These are phyloP conservation scores for Pythium phragmiticola DNA, from an alignment of 352 stramenopile genomes.

Conservation along the genomic window DNA sequence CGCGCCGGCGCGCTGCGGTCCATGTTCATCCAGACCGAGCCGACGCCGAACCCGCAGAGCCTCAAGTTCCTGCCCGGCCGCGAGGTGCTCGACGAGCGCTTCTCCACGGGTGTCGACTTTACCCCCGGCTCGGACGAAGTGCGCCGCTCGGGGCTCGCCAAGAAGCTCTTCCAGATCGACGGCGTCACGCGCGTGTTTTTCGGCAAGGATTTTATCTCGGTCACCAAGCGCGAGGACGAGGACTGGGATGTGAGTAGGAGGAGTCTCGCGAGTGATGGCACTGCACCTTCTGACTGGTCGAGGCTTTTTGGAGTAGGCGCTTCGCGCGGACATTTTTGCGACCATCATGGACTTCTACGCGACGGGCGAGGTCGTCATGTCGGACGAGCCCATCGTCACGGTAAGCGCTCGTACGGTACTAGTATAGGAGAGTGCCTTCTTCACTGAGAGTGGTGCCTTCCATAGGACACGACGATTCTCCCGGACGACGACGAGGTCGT, in stretches of 20 bases:
- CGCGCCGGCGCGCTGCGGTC: slow-evolving; percentile 55
- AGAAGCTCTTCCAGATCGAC: slow-evolving; percentile 96
- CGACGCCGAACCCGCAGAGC: slow-evolving; percentile 97
- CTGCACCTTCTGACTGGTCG: not conserved
- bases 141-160: slow-evolving; percentile 92
- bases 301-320: slow-evolving; percentile 35
- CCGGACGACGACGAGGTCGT: slow-evolving; percentile 98
- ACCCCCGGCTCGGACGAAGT: slow-evolving; percentile 83
- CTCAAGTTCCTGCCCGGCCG: slow-evolving; percentile 97
- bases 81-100: slow-evolving; percentile 88
- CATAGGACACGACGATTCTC: slow-evolving; percentile 91
- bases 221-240: slow-evolving; percentile 95
- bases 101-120: slow-evolving; percentile 88
- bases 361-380: slow-evolving; percentile 85
- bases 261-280: not conserved
- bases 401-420: slow-evolving; percentile 23
- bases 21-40: slow-evolving; percentile 98
- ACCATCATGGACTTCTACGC: slow-evolving; percentile 99
- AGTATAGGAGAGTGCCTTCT: too few species aligned
- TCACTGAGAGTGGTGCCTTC: not conserved
- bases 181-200: slow-evolving; percentile 97
- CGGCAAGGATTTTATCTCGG: slow-evolving; percentile 97
- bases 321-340: slow-evolving; percentile 93
- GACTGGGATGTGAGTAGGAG: slow-evolving; percentile 88
- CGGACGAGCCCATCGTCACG: slow-evolving; percentile 83